These are phyloP conservation scores for Climacium dendroides DNA, from an alignment of 225 moss, liverwort and hornwort genomes.

Conservation along the genomic window DNA sequence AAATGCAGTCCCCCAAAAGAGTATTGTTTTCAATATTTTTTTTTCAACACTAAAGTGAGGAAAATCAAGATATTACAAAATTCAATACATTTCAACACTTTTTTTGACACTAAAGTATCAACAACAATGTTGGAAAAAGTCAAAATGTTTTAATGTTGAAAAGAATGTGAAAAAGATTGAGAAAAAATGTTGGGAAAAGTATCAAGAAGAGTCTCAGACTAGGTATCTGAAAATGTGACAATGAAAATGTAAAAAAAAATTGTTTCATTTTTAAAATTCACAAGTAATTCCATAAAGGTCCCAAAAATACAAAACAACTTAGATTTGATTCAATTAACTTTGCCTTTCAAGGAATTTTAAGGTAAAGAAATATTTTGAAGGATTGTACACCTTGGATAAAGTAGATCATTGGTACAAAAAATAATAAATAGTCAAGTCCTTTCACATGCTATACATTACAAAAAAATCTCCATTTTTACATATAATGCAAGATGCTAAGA, in stretches of 20 bases:
- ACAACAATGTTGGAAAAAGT: not conserved
- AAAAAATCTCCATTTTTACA: not conserved
- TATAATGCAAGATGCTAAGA: not conserved
- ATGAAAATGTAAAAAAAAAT: not conserved
- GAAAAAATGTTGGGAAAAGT: not conserved
- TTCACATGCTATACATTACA: too few species aligned
- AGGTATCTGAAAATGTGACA: accelerated
- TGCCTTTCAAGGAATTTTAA: too few species aligned
- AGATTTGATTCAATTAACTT: not conserved
- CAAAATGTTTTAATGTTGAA: not conserved
- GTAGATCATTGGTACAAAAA: accelerated
- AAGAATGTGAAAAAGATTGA: not conserved
- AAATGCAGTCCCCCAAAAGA: accelerated
- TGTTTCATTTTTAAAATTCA: not conserved
- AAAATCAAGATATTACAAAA: too few species aligned
- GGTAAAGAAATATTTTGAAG: not conserved
- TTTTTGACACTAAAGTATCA: not conserved
- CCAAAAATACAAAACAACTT: not conserved
- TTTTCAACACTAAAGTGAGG: not conserved
- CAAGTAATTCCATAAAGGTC: not conserved
- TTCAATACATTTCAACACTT: too few species aligned
- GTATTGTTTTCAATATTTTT: accelerated
- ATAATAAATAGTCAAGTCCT: accelerated
- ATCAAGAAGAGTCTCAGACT: too few species aligned
- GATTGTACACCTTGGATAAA: not conserved